Conservation (phyloP, 345 rosid genomes). For the Odontarrhena argentea region DNA sequence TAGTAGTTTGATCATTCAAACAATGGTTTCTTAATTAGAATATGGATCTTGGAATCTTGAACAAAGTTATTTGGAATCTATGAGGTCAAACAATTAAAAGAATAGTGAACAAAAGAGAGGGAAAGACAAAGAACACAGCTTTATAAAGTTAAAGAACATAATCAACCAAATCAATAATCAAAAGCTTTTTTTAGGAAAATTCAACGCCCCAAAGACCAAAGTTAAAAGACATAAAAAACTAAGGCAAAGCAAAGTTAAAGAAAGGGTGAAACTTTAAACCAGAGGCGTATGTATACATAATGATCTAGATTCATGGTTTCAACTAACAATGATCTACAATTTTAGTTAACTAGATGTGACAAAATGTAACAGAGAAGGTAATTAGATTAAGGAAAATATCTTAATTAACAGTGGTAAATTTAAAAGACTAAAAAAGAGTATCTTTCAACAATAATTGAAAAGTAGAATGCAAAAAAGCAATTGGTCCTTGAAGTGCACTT, state of each 20-base stretch:
- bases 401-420: constrained; percentile 19
- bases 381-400: constrained; percentile 25
- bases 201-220: constrained; percentile 36
- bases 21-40: constrained; percentile 9
- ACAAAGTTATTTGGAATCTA: constrained; percentile 40
- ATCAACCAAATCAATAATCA: constrained; percentile 32
- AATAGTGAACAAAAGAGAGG: constrained; percentile 32
- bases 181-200: constrained; percentile 23
- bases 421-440: constrained; percentile 25
- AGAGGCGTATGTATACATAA: background rate
- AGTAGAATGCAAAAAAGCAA: constrained; percentile 34
- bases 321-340: background rate
- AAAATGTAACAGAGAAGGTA: background rate
- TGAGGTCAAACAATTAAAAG: constrained; percentile 43
- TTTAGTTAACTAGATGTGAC: constrained; percentile 2
- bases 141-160: constrained; percentile 39
- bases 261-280: background rate
- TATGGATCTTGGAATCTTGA: constrained; percentile 31
- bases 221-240: background rate
- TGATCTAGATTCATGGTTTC: background rate
- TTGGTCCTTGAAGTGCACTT: constrained; percentile 68
- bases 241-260: constrained; percentile 36
- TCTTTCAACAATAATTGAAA: constrained; percentile 40
- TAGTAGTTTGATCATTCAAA: constrained; percentile 21
- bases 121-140: constrained; percentile 37